A percentile compares a stretch with the other conserved stretches of the same genome.
These are phyloP conservation scores for Lasiosphaeris hirsuta DNA, from an alignment of 495 filamentous ascomycete genomes.

Conservation along the genomic window DNA sequence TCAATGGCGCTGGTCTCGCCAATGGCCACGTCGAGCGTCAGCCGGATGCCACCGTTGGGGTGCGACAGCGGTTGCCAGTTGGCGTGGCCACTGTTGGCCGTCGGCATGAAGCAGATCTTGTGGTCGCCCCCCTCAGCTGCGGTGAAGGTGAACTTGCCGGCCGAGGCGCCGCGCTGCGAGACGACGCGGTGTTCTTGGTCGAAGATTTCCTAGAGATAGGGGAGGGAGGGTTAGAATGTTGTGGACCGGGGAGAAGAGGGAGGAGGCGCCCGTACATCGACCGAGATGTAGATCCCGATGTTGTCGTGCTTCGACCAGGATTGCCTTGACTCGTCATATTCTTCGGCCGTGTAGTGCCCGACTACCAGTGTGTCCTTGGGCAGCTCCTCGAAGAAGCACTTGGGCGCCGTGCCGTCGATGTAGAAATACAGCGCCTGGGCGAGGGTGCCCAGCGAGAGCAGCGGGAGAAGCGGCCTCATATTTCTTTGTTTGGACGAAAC, in stretches of 20 bases:
- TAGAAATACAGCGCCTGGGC: conserved; percentile 91
- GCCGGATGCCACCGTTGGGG: conserved; percentile 69
- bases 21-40: conserved; percentile 89
- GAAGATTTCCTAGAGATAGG: conserved; percentile 68
- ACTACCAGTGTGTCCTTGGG: conserved; percentile 95
- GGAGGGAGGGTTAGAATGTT: conserved; percentile 7
- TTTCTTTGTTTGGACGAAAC: conserved; percentile 11
- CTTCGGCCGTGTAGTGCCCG: conserved; percentile 81
- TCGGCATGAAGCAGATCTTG: conserved; percentile 87
- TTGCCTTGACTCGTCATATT: conserved; percentile 64
- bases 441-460: conserved; percentile 47
- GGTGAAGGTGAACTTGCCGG: conserved; percentile 93
- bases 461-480: conserved; percentile 51
- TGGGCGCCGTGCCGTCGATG: conserved; percentile 75
- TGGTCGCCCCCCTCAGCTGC: conserved; percentile 92
- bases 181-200: conserved; percentile 98
- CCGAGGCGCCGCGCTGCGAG: conserved; percentile 68
- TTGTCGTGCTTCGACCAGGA: conserved; percentile 65
- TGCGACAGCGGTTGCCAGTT: conserved; percentile 67
- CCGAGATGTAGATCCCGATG: conserved; percentile 82
- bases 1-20: conserved; percentile 95
- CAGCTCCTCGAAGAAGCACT: conserved; percentile 97
- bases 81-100: conserved; percentile 53
- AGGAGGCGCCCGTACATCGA: conserved; percentile 54
- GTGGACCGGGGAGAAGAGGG: conserved; percentile 3